Evolutionary conservation across 2,329 filamentous ascomycete genomes (phyloP).

Genomic region (Exophiala sp.): DNA sequence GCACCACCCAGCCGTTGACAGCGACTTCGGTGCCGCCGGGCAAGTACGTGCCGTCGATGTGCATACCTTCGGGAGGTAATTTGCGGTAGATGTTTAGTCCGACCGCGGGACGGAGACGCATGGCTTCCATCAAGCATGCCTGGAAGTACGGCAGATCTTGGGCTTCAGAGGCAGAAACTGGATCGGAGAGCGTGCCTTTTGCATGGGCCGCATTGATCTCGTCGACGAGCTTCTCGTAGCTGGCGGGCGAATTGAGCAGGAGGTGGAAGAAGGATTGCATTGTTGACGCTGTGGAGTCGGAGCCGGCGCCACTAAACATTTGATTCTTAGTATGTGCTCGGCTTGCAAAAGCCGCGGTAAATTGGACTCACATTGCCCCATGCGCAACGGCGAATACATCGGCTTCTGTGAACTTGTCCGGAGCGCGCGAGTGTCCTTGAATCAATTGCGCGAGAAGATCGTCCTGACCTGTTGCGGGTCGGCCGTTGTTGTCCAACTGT

Average conservation of each 20-base stretch:
- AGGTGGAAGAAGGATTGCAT: slow-evolving; percentile 58
- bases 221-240: slow-evolving; percentile 43
- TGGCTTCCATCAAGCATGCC: slow-evolving; percentile 26
- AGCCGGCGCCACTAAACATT: slow-evolving; percentile 41
- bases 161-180: slow-evolving; percentile 22
- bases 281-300: slow-evolving; percentile 59
- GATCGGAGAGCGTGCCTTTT: slow-evolving; percentile 17
- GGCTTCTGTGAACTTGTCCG: slow-evolving; percentile 47
- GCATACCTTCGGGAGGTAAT: slow-evolving; percentile 23
- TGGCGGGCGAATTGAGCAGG: slow-evolving; percentile 42
- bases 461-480: slow-evolving; percentile 5
- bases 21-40: slow-evolving; percentile 22
- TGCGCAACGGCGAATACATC: slow-evolving; percentile 58
- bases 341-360: neutral
- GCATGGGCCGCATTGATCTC: slow-evolving; percentile 27
- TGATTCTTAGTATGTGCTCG: neutral
- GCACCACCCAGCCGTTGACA: slow-evolving; percentile 40
- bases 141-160: slow-evolving; percentile 23
- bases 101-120: slow-evolving; percentile 28
- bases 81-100: slow-evolving; percentile 29
- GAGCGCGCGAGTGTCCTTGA: slow-evolving; percentile 50
- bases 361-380: slow-evolving; percentile 43
- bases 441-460: slow-evolving; percentile 53
- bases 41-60: slow-evolving; percentile 20
- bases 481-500: slow-evolving; percentile 32